phyloP scores from a whole-genome alignment of 768 basidiomycete species.

The Pisolithus marmoratus region DNA sequence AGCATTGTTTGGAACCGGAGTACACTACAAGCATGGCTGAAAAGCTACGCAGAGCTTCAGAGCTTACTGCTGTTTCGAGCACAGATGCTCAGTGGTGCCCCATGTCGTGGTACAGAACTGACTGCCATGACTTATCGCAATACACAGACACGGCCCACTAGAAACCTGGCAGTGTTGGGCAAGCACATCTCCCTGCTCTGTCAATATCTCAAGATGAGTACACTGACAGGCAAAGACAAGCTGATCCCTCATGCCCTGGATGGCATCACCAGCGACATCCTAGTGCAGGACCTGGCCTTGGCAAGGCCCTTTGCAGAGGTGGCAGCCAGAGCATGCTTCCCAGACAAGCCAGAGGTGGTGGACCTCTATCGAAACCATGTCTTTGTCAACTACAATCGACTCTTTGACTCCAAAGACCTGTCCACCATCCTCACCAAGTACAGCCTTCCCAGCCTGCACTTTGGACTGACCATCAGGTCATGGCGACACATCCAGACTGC shows the following conservation, averaged over 20 bases:
- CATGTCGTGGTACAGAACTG: neutral
- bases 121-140: neutral
- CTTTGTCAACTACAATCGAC: too few species aligned
- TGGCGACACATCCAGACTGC: too few species aligned
- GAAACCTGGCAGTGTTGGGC: neutral
- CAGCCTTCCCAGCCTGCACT: too few species aligned
- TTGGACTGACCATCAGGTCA: too few species aligned
- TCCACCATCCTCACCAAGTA: too few species aligned
- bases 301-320: conserved; percentile 12
- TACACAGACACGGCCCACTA: neutral
- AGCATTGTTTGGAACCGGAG: neutral
- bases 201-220: neutral
- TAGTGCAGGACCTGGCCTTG: conserved; percentile 23
- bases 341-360: too few species aligned
- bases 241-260: conserved; percentile 25
- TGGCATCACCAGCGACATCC: conserved; percentile 15
- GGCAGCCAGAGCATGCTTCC: neutral
- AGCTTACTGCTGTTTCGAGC: neutral
- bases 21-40: neutral
- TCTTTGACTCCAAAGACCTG: too few species aligned
- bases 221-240: conserved; percentile 6
- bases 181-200: neutral
- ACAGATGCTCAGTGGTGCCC: neutral
- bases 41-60: neutral
- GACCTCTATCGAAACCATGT: too few species aligned